Percentiles rank a stretch among this genome's conserved stretches.
Conservation (phyloP, 805 yeast genomes). For the Monosporozyma solicola region DNA sequence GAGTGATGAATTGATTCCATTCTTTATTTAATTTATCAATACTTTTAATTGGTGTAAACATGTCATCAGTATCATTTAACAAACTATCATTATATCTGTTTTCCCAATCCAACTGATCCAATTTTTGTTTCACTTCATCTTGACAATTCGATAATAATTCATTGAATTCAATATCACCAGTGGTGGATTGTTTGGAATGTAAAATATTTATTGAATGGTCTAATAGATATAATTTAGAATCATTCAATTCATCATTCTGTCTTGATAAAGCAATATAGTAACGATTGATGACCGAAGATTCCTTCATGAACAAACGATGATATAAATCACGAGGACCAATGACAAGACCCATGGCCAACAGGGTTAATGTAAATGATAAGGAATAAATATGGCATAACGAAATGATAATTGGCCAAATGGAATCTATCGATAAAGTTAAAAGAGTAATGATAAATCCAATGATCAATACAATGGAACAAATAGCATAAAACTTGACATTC, state of each 20-base stretch:
- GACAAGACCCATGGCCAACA: constrained; percentile 24
- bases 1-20: constrained; percentile 24
- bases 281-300: constrained; percentile 5
- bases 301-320: constrained; percentile 4
- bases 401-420: constrained; percentile 19
- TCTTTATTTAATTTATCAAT: constrained; percentile 15
- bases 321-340: constrained; percentile 22
- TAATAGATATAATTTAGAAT: constrained; percentile 19
- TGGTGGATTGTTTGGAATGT: constrained; percentile 10
- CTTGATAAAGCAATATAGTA: constrained; percentile 25
- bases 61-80: neutral
- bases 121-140: constrained; percentile 19
- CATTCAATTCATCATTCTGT: constrained; percentile 27
- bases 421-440: constrained; percentile 17
- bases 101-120: constrained; percentile 10
- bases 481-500: constrained; percentile 24
- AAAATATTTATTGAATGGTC: constrained; percentile 22
- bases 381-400: constrained; percentile 28
- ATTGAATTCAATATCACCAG: constrained; percentile 19
- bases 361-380: constrained; percentile 20
- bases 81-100: neutral
- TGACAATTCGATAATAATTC: constrained; percentile 21
- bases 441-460: constrained; percentile 21
- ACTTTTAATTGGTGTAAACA: neutral
- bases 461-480: constrained; percentile 17